These are phyloP conservation scores for Penicillium riverlandense DNA, from an alignment of 495 filamentous ascomycete genomes.

Conservation along the genomic window DNA sequence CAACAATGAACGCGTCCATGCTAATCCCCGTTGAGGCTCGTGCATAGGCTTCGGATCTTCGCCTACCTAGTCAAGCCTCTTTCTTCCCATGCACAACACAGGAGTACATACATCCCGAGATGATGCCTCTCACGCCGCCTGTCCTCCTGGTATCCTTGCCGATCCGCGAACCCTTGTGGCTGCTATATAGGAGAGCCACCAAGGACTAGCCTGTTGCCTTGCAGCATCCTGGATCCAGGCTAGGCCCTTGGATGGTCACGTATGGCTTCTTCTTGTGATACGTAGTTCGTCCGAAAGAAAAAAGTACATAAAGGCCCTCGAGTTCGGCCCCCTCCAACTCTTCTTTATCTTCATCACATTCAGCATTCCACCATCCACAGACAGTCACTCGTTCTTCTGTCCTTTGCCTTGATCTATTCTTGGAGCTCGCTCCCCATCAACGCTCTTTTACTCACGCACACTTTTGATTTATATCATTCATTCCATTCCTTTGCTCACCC, in stretches of 20 bases:
- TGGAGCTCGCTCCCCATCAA: conserved; percentile 2
- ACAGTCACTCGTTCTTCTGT: conserved; percentile 16
- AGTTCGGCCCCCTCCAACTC: conserved; percentile 2
- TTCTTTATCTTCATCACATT: conserved; percentile 9
- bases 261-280: too few species aligned
- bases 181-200: conserved; percentile 8
- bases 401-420: conserved; percentile 1
- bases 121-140: conserved; percentile 11
- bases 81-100: too few species aligned
- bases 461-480: conserved; percentile 4
- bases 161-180: conserved; percentile 16
- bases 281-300: not conserved
- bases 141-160: conserved; percentile 15
- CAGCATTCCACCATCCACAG: conserved; percentile 6
- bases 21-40: not conserved
- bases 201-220: conserved; percentile 20
- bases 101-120: too few species aligned
- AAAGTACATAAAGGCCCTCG: conserved; percentile 22
- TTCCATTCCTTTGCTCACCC: conserved; percentile 8
- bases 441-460: too few species aligned
- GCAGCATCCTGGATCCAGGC: conserved; percentile 15
- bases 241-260: conserved; percentile 8
- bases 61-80: too few species aligned
- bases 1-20: too few species aligned
- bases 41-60: conserved; percentile 12